A percentile compares a stretch with the other conserved stretches of the same genome.
These are phyloP conservation scores for Suillus alpinus DNA, from an alignment of 768 basidiomycete species.

Conservation along the genomic window DNA sequence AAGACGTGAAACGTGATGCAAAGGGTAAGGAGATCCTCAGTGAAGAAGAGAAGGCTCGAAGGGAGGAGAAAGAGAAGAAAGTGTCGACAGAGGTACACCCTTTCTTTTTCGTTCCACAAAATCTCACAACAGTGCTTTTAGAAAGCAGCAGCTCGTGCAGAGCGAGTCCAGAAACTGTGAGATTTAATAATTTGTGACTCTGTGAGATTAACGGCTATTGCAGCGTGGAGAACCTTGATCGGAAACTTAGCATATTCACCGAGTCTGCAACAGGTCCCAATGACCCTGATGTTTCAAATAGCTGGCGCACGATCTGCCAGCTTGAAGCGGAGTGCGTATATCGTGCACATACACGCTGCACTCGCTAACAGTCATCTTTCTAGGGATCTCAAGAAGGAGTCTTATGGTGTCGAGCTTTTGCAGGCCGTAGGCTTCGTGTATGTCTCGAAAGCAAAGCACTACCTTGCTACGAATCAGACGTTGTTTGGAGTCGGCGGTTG, in stretches of 20 bases:
- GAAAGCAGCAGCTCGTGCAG: conserved; percentile 79
- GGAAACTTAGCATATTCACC: conserved; percentile 84
- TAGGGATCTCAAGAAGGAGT: conserved; percentile 81
- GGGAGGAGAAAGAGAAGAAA: conserved; percentile 70
- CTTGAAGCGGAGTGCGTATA: conserved; percentile 76
- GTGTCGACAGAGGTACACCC: conserved; percentile 61
- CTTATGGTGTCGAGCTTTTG: conserved; percentile 83
- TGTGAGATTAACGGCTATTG: conserved; percentile 5
- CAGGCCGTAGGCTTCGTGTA: conserved; percentile 89
- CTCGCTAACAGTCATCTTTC: conserved; percentile 7
- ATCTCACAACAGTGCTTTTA: conserved; percentile 28
- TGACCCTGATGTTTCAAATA: conserved; percentile 65
- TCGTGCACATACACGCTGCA: background rate
- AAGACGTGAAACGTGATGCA: conserved; percentile 45
- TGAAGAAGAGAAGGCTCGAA: conserved; percentile 71
- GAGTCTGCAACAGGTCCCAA: conserved; percentile 74
- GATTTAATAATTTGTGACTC: background rate
- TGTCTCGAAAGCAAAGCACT: conserved; percentile 76
- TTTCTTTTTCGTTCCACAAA: conserved; percentile 4
- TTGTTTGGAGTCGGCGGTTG: conserved; percentile 86
- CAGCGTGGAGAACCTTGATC: conserved; percentile 66
- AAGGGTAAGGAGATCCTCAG: conserved; percentile 53
- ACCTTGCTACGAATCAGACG: conserved; percentile 68
- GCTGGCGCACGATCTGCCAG: conserved; percentile 75
- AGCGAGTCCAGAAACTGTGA: conserved; percentile 67